A percentile compares a stretch with the other conserved stretches of the same genome.
Conservation (phyloP, 345 rosid genomes). For the Zanthoxylum bungeanum region DNA sequence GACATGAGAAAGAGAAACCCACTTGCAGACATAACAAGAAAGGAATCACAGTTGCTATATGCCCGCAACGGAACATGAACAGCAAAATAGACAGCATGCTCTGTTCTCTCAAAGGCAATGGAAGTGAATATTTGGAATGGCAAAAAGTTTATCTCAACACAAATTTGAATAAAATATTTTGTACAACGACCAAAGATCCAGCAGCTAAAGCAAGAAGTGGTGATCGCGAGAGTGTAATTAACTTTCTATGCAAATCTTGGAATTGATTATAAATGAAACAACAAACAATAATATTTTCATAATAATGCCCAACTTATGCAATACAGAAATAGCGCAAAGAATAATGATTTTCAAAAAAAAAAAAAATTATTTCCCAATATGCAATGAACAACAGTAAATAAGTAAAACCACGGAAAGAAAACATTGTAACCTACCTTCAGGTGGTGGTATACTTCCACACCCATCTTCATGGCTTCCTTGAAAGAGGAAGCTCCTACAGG, state of each 20-base stretch:
- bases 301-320: too few relatives aligned
- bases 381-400: background rate
- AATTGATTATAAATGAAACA: too few relatives aligned
- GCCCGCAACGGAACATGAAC: background rate
- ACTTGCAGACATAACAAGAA: background rate
- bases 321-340: too few relatives aligned
- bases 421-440: conserved; percentile 53
- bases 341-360: too few relatives aligned
- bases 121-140: background rate
- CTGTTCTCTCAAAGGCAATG: conserved; percentile 14
- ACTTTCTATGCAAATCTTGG: background rate
- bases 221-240: background rate
- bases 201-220: background rate
- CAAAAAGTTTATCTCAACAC: background rate
- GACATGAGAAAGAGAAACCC: background rate
- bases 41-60: conserved; percentile 1
- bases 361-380: background rate
- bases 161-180: background rate
- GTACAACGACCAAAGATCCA: background rate
- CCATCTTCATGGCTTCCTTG: conserved; percentile 99
- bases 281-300: background rate
- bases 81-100: conserved; percentile 7
- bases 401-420: background rate
- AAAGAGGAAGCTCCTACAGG: conserved; percentile 89
- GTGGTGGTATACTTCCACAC: conserved; percentile 91